Evolutionary conservation across 1,284 basidiomycete genomes (phyloP).

Genomic region (Apiotrichum gamsii): DNA sequence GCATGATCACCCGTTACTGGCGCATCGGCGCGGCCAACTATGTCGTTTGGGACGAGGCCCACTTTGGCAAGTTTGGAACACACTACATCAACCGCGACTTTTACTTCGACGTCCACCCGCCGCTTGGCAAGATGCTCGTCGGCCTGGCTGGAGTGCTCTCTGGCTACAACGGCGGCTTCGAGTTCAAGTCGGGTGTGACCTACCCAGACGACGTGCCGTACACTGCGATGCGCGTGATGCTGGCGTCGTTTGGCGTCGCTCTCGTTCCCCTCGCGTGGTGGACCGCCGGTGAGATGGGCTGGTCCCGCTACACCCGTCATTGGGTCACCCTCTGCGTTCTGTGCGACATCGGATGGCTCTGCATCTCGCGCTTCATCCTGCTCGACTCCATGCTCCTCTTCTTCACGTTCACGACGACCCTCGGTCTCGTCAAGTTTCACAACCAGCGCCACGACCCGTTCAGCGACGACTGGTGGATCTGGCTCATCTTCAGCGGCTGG

Average conservation of each 20-base stretch:
- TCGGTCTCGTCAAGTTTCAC: slow-evolving; percentile 92
- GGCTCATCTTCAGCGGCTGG: slow-evolving; percentile 81
- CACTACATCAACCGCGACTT: slow-evolving; percentile 66
- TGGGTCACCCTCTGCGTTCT: slow-evolving; percentile 91
- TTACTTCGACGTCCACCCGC: slow-evolving; percentile 75
- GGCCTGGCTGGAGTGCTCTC: slow-evolving; percentile 83
- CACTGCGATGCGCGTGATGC: slow-evolving; percentile 88
- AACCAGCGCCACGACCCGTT: slow-evolving; percentile 91
- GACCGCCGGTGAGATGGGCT: slow-evolving; percentile 88
- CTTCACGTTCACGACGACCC: slow-evolving; percentile 95
- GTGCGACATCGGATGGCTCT: slow-evolving; percentile 88
- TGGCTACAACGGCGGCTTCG: slow-evolving; percentile 86
- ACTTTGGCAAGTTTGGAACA: slow-evolving; percentile 94
- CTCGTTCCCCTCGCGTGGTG: slow-evolving; percentile 97
- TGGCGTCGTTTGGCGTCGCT: slow-evolving; percentile 87
- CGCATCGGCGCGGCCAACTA: slow-evolving; percentile 78
- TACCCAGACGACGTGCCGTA: slow-evolving; percentile 86
- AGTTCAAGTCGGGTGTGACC: slow-evolving; percentile 84
- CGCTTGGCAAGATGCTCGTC: slow-evolving; percentile 97
- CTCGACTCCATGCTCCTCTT: slow-evolving; percentile 96
- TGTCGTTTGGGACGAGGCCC: slow-evolving; percentile 99
- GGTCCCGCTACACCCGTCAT: slow-evolving; percentile 85
- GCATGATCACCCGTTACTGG: slow-evolving; percentile 91
- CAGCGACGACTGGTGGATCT: slow-evolving; percentile 92
- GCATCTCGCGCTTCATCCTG: slow-evolving; percentile 94